These are phyloP conservation scores for Cyberlindnera euphorbiae DNA, from an alignment of 805 yeast species.

Conservation along the genomic window DNA sequence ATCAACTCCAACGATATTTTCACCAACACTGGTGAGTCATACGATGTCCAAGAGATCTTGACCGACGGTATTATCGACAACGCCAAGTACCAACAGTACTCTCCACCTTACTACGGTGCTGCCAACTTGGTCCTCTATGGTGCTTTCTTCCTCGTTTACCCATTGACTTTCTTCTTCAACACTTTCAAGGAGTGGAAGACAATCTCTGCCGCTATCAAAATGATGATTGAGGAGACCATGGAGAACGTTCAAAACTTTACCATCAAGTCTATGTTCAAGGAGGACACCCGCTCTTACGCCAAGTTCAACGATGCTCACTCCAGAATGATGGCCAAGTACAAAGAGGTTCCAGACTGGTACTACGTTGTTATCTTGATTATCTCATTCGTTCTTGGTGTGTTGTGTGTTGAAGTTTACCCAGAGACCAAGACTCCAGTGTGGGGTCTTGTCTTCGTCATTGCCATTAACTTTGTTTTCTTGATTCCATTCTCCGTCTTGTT, in stretches of 20 bases:
- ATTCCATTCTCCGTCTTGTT: constrained; percentile 46
- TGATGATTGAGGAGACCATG: constrained; percentile 4
- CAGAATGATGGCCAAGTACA: constrained; percentile 49
- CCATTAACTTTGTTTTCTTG: constrained; percentile 44
- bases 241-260: constrained; percentile 6
- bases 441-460: constrained; percentile 51
- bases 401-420: constrained; percentile 41
- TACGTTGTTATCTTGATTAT: constrained; percentile 36
- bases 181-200: constrained; percentile 41
- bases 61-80: constrained; percentile 42
- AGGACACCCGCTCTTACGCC: constrained; percentile 2
- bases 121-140: constrained; percentile 58
- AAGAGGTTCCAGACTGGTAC: constrained; percentile 56
- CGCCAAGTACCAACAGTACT: constrained; percentile 44
- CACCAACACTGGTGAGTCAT: constrained; percentile 46
- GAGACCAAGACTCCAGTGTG: constrained; percentile 52
- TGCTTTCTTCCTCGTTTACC: constrained; percentile 40
- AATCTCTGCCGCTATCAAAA: constrained; percentile 6
- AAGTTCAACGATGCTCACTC: constrained; percentile 25
- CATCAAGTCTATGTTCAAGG: constrained; percentile 2
- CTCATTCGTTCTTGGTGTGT: constrained; percentile 41
- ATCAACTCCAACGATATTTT: constrained; percentile 46
- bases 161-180: constrained; percentile 47
- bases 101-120: constrained; percentile 65
- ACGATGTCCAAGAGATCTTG: constrained; percentile 42